Conservation (phyloP, 78 protist genomes). For the Planoprotostelium fungivorum region DNA sequence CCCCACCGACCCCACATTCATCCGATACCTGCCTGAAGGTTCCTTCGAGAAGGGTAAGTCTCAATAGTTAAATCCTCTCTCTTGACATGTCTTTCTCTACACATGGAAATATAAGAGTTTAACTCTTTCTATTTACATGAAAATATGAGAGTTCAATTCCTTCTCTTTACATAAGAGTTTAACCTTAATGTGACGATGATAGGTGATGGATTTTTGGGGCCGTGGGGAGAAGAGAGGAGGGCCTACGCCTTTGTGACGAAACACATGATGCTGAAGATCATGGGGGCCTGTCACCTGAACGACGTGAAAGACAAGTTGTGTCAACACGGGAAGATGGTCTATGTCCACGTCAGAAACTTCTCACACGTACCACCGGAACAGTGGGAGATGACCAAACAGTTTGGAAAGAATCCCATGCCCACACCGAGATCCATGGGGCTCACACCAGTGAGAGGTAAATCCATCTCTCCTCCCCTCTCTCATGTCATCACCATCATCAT, state of each 20-base stretch:
- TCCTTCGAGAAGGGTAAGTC: not conserved
- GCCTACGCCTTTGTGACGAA: not conserved
- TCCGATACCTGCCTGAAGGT: not conserved
- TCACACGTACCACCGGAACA: not conserved
- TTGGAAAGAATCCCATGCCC: not conserved
- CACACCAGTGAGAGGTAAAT: not conserved
- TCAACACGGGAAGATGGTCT: not conserved
- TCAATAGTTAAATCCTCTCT: too few species aligned
- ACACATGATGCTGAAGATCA: not conserved
- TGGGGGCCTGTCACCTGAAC: not conserved
- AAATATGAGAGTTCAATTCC: not conserved
- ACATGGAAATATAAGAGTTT: not conserved
- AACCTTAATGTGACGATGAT: not conserved
- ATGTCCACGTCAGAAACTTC: not conserved
- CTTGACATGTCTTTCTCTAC: too few species aligned
- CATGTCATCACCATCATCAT: too few species aligned
- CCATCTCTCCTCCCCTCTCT: too few species aligned
- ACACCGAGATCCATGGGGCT: not conserved
- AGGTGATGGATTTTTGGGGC: not conserved
- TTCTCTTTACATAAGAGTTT: not conserved
- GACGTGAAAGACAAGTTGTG: not conserved
- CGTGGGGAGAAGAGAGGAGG: not conserved
- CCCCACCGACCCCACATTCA: not conserved
- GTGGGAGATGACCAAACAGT: not conserved
- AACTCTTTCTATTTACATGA: not conserved